Percentiles rank a stretch among this genome's conserved stretches.
Evolutionary conservation across 129 eudicot species (phyloP).

Genomic region (Erigeron canadensis): DNA sequence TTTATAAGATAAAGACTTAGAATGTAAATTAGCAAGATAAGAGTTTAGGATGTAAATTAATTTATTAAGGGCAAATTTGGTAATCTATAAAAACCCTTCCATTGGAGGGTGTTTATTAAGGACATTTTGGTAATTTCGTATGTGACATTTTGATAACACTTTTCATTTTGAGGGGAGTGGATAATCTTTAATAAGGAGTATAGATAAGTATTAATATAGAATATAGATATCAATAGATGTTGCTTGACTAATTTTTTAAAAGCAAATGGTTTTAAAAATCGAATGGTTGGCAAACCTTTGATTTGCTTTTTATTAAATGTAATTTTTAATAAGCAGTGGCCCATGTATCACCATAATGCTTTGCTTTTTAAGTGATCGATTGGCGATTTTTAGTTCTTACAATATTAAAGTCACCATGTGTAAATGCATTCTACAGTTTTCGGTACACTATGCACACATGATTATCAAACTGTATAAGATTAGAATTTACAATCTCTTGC

Average conservation of each 20-base stretch:
- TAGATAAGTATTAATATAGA: too few relatives aligned
- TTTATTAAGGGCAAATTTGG: too few relatives aligned
- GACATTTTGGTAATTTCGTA: too few relatives aligned
- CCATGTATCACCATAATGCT: constrained; percentile 35
- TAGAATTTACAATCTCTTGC: too few relatives aligned
- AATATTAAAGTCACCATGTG: constrained; percentile 16
- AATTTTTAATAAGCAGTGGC: constrained; percentile 18
- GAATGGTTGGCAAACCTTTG: constrained; percentile 32
- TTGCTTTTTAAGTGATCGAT: constrained; percentile 18
- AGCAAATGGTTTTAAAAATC: constrained; percentile 4
- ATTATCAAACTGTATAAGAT: background rate
- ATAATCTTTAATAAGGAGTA: too few relatives aligned
- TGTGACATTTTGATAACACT: too few relatives aligned
- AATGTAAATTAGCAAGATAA: too few relatives aligned
- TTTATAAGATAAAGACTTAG: too few relatives aligned
- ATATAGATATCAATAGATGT: background rate
- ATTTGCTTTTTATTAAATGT: constrained; percentile 27
- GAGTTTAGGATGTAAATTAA: too few relatives aligned
- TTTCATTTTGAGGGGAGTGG: too few relatives aligned
- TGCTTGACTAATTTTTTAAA: background rate
- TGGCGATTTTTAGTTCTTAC: background rate
- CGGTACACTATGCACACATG: background rate
- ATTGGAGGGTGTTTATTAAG: too few relatives aligned
- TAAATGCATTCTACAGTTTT: constrained; percentile 9
- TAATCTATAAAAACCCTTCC: too few relatives aligned